These are phyloP conservation scores for Helicosporidium sp. DNA, from an alignment of 139 green algal species.

Conservation along the genomic window DNA sequence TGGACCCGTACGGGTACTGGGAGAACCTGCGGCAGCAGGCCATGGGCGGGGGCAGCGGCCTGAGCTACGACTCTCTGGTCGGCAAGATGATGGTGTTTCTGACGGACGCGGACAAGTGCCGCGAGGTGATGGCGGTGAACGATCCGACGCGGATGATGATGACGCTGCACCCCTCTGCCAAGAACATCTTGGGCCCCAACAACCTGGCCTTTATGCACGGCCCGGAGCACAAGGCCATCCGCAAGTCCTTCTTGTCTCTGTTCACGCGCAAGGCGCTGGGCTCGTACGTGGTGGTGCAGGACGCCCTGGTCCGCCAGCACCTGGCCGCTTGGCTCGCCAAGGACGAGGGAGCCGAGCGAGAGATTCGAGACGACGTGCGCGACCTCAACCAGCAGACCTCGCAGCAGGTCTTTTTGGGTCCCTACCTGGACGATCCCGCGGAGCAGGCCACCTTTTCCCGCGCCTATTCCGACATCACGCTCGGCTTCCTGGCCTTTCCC, in stretches of 20 bases:
- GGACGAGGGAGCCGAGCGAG: slow-evolving; percentile 8
- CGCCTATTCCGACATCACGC: slow-evolving; percentile 54
- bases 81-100: slow-evolving; percentile 59
- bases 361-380: slow-evolving; percentile 23
- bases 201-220: slow-evolving; percentile 72
- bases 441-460: slow-evolving; percentile 33
- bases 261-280: slow-evolving; percentile 64
- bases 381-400: slow-evolving; percentile 54
- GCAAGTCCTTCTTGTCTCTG: slow-evolving; percentile 62
- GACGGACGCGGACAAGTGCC: slow-evolving; percentile 43
- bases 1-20: slow-evolving; percentile 38
- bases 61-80: slow-evolving; percentile 53
- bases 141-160: slow-evolving; percentile 45
- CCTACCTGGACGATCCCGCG: slow-evolving; percentile 51
- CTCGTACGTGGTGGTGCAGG: slow-evolving; percentile 46
- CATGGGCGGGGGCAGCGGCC: slow-evolving; percentile 19
- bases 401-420: slow-evolving; percentile 65
- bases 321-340: slow-evolving; percentile 27
- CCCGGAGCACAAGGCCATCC: slow-evolving; percentile 42
- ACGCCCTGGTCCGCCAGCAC: slow-evolving; percentile 48
- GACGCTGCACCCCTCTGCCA: slow-evolving; percentile 53
- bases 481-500: slow-evolving; percentile 43
- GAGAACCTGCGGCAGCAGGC: slow-evolving; percentile 20
- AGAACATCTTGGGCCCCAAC: slow-evolving; percentile 49
- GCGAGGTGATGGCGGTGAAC: slow-evolving; percentile 39